phyloP scores from a whole-genome alignment of 2,329 filamentous ascomycete species.

The Arachnomyces sp. region DNA sequence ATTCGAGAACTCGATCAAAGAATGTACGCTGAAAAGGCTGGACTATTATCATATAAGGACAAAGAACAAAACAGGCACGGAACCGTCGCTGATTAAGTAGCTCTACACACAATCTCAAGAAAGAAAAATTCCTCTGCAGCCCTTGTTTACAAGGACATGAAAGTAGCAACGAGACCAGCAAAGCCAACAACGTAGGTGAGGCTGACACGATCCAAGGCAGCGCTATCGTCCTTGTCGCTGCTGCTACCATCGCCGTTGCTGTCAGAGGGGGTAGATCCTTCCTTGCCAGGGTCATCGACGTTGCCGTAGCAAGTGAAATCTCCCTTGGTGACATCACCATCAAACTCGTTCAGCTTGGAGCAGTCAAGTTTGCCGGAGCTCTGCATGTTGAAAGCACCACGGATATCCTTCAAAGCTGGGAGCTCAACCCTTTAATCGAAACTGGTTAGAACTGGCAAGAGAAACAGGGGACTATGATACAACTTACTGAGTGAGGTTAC shows the following conservation, averaged over 20 bases:
- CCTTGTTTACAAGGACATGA: constrained; percentile 40
- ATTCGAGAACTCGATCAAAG: background rate
- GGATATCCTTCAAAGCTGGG: constrained; percentile 58
- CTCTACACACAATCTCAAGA: constrained; percentile 30
- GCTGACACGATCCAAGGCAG: constrained; percentile 30
- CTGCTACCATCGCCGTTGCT: constrained; percentile 19
- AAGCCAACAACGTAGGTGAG: constrained; percentile 35
- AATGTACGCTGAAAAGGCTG: constrained; percentile 16
- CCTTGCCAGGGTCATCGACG: constrained; percentile 28
- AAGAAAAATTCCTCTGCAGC: constrained; percentile 27
- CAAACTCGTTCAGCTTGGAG: constrained; percentile 37
- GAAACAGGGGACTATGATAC: background rate
- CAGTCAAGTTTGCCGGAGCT: constrained; percentile 59
- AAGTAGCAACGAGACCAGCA: constrained; percentile 37
- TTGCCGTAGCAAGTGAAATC: constrained; percentile 37
- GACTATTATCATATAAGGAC: constrained; percentile 36
- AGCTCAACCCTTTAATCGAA: constrained; percentile 59
- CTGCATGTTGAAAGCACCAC: constrained; percentile 63
- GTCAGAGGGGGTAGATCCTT: constrained; percentile 24
- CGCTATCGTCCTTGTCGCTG: constrained; percentile 25
- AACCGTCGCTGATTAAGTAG: constrained; percentile 29
- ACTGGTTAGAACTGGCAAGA: constrained; percentile 2
- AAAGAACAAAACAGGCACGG: constrained; percentile 14
- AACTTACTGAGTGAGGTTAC: constrained; percentile 74
- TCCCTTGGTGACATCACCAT: constrained; percentile 40